phyloP scores from a whole-genome alignment of 768 basidiomycete genomes.

The Mycena kentingensis region DNA sequence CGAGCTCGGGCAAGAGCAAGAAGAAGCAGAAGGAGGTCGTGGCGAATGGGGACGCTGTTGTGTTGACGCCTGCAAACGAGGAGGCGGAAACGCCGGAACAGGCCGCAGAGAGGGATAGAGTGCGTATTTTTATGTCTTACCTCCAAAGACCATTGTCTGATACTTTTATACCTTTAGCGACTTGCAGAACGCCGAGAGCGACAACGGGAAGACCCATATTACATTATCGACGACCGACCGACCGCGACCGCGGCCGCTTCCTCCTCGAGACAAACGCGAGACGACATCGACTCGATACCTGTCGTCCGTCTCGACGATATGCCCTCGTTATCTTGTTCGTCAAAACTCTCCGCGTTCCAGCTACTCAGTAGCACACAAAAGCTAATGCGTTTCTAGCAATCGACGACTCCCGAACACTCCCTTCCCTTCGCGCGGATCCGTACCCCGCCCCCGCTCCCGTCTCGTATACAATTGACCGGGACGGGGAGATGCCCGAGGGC shows the following conservation, averaged over 20 bases:
- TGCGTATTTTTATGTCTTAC: slow-evolving; percentile 39
- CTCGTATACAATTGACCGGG: slow-evolving; percentile 68
- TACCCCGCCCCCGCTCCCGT: slow-evolving; percentile 41
- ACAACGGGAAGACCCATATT: slow-evolving; percentile 87
- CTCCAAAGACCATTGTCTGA: background rate
- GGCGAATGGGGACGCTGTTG: slow-evolving; percentile 30
- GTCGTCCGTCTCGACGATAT: slow-evolving; percentile 82
- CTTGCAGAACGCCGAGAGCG: slow-evolving; percentile 76
- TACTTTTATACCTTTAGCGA: slow-evolving; percentile 45
- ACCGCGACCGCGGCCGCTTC: no score
- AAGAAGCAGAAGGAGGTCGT: slow-evolving; percentile 35
- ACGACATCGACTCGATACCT: slow-evolving; percentile 90
- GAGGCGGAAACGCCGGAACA: slow-evolving; percentile 60
- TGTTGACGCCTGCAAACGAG: slow-evolving; percentile 39
- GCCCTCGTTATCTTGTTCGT: slow-evolving; percentile 46
- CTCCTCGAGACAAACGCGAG: slow-evolving; percentile 34
- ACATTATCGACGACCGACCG: slow-evolving; percentile 69
- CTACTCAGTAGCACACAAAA: no score
- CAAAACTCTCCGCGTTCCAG: background rate
- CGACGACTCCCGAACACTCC: slow-evolving; percentile 36
- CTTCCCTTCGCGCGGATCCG: slow-evolving; percentile 45
- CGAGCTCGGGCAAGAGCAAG: slow-evolving; percentile 28
- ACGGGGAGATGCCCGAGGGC: slow-evolving; percentile 87
- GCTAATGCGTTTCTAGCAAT: slow-evolving; percentile 25
- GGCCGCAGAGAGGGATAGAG: slow-evolving; percentile 60